These are phyloP conservation scores for Hansfordia pulvinata DNA, from an alignment of 2,329 filamentous ascomycete species.

Conservation along the genomic window DNA sequence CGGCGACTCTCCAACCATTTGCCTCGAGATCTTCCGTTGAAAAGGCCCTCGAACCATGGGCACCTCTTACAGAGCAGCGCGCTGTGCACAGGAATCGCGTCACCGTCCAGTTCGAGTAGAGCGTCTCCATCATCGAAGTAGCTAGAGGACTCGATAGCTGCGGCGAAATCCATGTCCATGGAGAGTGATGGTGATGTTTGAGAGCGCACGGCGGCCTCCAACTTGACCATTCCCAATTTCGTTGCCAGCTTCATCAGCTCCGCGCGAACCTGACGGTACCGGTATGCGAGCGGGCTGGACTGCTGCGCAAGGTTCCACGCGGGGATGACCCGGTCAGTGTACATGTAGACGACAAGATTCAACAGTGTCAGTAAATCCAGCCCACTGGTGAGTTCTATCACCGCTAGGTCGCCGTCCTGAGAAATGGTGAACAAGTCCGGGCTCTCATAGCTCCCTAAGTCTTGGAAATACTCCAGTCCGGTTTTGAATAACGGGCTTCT, in stretches of 20 bases:
- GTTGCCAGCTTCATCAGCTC: conserved; percentile 83
- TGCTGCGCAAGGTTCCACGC: conserved; percentile 73
- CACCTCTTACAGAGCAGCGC: conserved; percentile 69
- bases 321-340: conserved; percentile 67
- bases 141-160: conserved; percentile 50
- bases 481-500: conserved; percentile 57
- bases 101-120: conserved; percentile 62
- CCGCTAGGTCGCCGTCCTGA: conserved; percentile 31
- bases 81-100: conserved; percentile 63
- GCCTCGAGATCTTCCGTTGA: conserved; percentile 75
- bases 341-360: conserved; percentile 68
- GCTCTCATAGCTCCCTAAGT: conserved; percentile 37
- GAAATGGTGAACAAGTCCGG: conserved; percentile 48
- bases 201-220: conserved; percentile 67
- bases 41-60: conserved; percentile 84
- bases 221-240: conserved; percentile 51
- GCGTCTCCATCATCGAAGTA: conserved; percentile 76
- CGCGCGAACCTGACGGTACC: conserved; percentile 66
- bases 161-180: conserved; percentile 55
- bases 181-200: conserved; percentile 53
- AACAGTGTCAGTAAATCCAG: conserved; percentile 68
- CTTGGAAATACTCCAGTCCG: conserved; percentile 43
- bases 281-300: conserved; percentile 48
- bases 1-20: conserved; percentile 68
- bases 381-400: conserved; percentile 51